Evolutionary conservation across 75 land plant species (phyloP).

Genomic region (Isoetes taiwanensis): DNA sequence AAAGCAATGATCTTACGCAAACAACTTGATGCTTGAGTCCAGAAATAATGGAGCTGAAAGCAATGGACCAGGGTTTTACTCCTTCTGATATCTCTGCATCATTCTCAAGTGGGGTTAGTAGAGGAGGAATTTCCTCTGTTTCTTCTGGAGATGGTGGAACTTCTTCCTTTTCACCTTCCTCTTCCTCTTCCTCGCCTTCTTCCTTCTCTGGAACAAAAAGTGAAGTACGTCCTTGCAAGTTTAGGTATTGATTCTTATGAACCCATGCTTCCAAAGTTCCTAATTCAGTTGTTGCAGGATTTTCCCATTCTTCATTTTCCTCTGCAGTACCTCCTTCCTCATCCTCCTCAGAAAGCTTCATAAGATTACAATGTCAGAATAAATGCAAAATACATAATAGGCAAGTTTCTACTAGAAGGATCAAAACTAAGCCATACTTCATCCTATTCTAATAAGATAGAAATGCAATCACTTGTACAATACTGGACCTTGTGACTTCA

Average conservation of each 20-base stretch:
- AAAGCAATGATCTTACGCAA: slow-evolving; percentile 21
- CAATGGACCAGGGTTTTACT: slow-evolving; percentile 24
- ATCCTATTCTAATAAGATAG: no score
- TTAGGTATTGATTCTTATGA: slow-evolving; percentile 22
- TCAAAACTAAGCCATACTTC: no score
- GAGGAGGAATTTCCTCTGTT: slow-evolving; percentile 21
- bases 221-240: slow-evolving; percentile 23
- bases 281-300: slow-evolving; percentile 14
- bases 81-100: slow-evolving; percentile 16
- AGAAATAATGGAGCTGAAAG: slow-evolving; percentile 19
- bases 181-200: slow-evolving; percentile 14
- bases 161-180: slow-evolving; percentile 16
- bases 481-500: neutral
- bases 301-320: slow-evolving; percentile 19
- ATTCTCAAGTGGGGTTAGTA: slow-evolving; percentile 15
- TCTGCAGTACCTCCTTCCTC: slow-evolving; percentile 15
- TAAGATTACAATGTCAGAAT: no score
- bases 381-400: neutral
- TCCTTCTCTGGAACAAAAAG: slow-evolving; percentile 15
- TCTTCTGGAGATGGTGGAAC: slow-evolving; percentile 8
- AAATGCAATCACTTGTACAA: no score
- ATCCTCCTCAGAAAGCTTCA: slow-evolving; percentile 27
- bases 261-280: slow-evolving; percentile 24
- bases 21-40: slow-evolving; percentile 25
- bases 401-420: no score